Base-by-base conservation (phyloP, 371 early-diverging fungal genomes). In the Zychaea mexicana region DNA sequence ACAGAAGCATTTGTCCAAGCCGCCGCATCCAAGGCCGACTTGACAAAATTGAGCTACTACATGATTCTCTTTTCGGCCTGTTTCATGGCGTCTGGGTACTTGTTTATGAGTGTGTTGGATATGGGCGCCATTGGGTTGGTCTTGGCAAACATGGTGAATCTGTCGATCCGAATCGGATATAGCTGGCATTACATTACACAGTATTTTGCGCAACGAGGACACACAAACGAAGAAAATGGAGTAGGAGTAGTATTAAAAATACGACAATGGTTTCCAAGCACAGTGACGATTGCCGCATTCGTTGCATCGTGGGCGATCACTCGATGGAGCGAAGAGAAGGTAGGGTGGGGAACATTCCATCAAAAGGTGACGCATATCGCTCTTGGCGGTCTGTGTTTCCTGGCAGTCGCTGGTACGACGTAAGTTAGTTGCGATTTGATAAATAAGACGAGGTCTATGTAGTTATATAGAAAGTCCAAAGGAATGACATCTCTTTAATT, bases 1-100 rank as follows among this genome's bases (percentile, higher is more conserved):
- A 90, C 94, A 0, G 98, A 98, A 74, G 94, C 92, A 0, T 97
- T 96, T 69, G 87, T 96, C 17, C 95, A 95, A 62, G 92, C 94
- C 2, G 92, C 94, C 2, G 96, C 92, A 0, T 77, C 85, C 6
- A 77, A 84, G 46, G 65, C 69, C 2, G 88, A 89, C 52, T 70
- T 98, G 19, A 57, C 73, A 8, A 55, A 66, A 22, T 80, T 92
- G 33, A 94, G 88, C 61, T 71, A 79, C 32, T 89, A 85, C 78
- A 92, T 97, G 93, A 77, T 89, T 13, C 73, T 66, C 0, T 94
- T 94, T 70, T 92, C 95, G 21, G 81, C 73, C 0, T 83, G 85
- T 9, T 97, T 95, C 69, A 85, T 90, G 57, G 30, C 68, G 3
- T 68, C 84, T 24, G 90, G 89, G 2, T 69, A 79, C 1, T 39